phyloP scores from a whole-genome alignment of 306 rosid genomes.

The Malus sylvestris region DNA sequence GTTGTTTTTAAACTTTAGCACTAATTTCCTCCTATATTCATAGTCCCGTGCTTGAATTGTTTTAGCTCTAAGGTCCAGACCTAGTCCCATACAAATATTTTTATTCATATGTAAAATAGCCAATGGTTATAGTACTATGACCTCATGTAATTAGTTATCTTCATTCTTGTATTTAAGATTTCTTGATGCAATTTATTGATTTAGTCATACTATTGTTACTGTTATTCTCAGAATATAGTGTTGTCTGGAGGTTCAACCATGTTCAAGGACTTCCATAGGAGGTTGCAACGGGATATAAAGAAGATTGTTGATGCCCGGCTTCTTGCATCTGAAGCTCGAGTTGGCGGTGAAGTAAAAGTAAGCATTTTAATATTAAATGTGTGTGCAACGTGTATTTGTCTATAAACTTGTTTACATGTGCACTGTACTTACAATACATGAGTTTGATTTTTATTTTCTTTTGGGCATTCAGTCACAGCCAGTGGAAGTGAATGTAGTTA shows the following conservation, averaged over 20 bases:
- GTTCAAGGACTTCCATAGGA: slow-evolving; percentile 97
- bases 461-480: slow-evolving; percentile 66
- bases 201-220: neutral
- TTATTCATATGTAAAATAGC: neutral
- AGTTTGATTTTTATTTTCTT: neutral
- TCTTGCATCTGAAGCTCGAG: slow-evolving; percentile 76
- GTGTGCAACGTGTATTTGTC: neutral
- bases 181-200: slow-evolving; percentile 2
- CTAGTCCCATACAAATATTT: neutral
- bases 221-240: slow-evolving; percentile 73
- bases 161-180: neutral
- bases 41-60: neutral
- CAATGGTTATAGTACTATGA: neutral
- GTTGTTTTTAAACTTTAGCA: neutral
- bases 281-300: slow-evolving; percentile 93
- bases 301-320: slow-evolving; percentile 90
- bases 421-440: neutral
- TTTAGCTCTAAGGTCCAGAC: neutral
- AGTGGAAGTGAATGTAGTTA: slow-evolving; percentile 93
- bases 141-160: neutral
- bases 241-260: slow-evolving; percentile 98
- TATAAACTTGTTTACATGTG: neutral
- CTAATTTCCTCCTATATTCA: neutral
- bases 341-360: slow-evolving; percentile 75
- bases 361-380: slow-evolving; percentile 5